A percentile compares a stretch with the other conserved stretches of the same genome.
Conservation (phyloP, 441 rosid genomes). For the Corymbia calophylla region DNA sequence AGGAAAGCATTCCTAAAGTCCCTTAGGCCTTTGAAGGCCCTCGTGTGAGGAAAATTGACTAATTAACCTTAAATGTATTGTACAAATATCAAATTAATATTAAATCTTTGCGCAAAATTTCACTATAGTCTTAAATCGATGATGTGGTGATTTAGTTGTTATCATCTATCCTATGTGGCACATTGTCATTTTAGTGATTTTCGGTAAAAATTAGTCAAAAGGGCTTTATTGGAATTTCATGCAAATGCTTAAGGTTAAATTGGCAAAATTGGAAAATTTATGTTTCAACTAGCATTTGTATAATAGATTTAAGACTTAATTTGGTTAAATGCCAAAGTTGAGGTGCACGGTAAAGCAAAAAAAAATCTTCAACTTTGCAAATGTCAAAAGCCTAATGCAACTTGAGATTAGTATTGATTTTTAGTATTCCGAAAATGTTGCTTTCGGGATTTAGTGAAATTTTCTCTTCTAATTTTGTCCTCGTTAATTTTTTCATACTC, state of each 20-base stretch:
- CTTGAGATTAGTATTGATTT: background rate
- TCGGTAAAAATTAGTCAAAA: background rate
- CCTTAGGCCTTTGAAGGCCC: background rate
- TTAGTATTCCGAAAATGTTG: background rate
- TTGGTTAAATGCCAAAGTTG: background rate
- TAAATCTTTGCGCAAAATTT: background rate
- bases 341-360: no score
- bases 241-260: accelerated
- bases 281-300: no score
- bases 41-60: accelerated
- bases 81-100: accelerated
- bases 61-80: background rate
- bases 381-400: background rate
- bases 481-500: background rate
- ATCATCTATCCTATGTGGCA: background rate
- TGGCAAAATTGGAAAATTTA: background rate
- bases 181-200: accelerated
- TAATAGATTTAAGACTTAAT: background rate
- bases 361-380: background rate
- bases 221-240: background rate
- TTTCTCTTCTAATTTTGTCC: background rate
- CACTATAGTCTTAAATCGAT: background rate
- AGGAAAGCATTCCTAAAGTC: background rate
- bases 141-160: background rate
- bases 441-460: background rate